Base-by-base conservation (phyloP, 805 yeast genomes). In the Ogataea naganishii region DNA sequence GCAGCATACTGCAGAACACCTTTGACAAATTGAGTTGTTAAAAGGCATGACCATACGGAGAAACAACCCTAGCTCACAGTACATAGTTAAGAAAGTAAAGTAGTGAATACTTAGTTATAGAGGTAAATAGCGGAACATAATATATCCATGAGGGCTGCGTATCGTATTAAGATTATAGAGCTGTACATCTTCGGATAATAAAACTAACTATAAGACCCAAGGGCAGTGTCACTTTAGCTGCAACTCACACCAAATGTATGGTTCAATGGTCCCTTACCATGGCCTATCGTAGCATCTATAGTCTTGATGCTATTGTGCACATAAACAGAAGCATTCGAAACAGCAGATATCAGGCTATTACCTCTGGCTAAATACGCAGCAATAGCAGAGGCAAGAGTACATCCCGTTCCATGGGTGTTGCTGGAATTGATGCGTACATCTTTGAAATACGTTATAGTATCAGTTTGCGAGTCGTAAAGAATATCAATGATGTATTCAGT, bases 321-420 rank as follows among this genome's bases (percentile, higher is more conserved):
- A 45, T 73, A 84, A 36, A 68, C 66, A 26, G 80, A 70, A 0
- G 78, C 72, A 14, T 64, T 55, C 7, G 64, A 62, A 7, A 80
- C 69, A 0, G 94, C 64, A 4, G 58, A 58, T 2, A 43, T 39
- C 9, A 81, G 41, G 0, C 55, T 19, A 24, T 47, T 35, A 0
- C 78, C 78, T 21, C 60, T 60, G 3, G 92, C 88, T 13, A 83
- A 43, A 37, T 80, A 74, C 3, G 88, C 72, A 1, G 89, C 75
- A 36, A 85, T 77, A 1, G 94, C 67, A 1, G 94, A 77, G 0
- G 89, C 73, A 26, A 84, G 60, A 0, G 95, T 81, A 52, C 95
- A 84, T 1, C 95, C 95, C 3, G 94, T 83, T 9, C 95, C 95
- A 50, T 84, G 95, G 2, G 82, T 75, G 43, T 76, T 70, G 5